Percentiles rank a stretch among this genome's conserved stretches.
Conservation (phyloP, 2,329 filamentous ascomycete genomes). For the Beauveria bassiana region DNA sequence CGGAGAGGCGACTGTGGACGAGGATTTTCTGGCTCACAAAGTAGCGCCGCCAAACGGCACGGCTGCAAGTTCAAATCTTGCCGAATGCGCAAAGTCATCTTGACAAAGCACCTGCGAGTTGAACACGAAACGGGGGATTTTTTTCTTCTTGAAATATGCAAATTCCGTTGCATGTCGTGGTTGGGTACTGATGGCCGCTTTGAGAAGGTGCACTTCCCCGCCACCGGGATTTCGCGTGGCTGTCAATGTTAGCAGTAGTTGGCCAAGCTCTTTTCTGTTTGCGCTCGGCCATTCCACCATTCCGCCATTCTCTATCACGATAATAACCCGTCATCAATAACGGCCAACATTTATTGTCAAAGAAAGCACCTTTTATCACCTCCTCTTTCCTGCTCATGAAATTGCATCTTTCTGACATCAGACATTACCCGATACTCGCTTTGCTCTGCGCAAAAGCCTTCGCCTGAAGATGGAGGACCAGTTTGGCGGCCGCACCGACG, state of each 20-base stretch:
- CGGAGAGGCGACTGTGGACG: background rate
- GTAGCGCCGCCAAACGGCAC: background rate
- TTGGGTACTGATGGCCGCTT: background rate
- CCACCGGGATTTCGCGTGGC: conserved; percentile 7
- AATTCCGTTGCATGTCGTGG: background rate
- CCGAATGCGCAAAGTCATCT: too few relatives aligned
- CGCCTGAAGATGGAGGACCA: conserved; percentile 46
- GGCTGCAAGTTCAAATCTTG: background rate
- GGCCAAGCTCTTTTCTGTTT: background rate
- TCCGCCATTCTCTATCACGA: background rate
- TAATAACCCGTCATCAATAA: background rate
- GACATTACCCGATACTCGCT: background rate
- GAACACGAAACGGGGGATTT: background rate
- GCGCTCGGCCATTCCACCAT: background rate
- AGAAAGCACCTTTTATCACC: background rate
- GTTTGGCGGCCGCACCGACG: conserved; percentile 53
- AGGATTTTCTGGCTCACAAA: background rate
- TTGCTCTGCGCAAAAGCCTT: background rate
- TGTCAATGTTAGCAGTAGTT: background rate
- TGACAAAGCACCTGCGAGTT: background rate
- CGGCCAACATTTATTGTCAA: background rate
- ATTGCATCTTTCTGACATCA: background rate
- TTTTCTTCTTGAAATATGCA: background rate
- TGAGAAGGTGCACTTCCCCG: background rate
- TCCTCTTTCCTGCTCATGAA: background rate